phyloP scores from a whole-genome alignment of 805 yeast species.

The Schizosaccharomyces osmophilus region DNA sequence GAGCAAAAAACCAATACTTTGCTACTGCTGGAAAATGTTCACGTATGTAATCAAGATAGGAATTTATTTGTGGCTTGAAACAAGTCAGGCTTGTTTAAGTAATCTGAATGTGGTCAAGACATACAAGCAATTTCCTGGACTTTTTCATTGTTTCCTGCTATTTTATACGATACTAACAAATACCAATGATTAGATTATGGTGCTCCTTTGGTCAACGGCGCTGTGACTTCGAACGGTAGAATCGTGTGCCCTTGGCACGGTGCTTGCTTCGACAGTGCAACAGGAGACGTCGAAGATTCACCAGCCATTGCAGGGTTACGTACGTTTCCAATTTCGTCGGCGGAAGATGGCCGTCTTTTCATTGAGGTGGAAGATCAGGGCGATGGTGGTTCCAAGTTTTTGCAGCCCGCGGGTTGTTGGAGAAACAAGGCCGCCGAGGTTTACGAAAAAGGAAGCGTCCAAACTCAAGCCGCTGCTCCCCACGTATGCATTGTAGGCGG shows the following conservation, averaged over 20 bases:
- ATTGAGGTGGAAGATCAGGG: not conserved
- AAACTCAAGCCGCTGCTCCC: not conserved
- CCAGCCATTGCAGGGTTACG: constrained; percentile 3
- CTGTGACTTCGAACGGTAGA: not conserved
- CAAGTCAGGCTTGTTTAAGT: too few relatives aligned
- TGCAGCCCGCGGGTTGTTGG: not conserved
- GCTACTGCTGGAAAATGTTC: not conserved
- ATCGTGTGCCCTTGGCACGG: constrained; percentile 4
- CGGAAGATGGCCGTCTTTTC: constrained; percentile 1
- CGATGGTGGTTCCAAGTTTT: not conserved
- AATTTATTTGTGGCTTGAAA: not conserved
- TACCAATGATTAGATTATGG: constrained; percentile 1
- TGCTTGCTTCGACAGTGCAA: constrained; percentile 2
- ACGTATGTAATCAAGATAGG: not conserved
- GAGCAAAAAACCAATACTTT: not conserved
- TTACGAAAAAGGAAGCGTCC: not conserved
- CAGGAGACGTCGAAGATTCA: constrained; percentile 4
- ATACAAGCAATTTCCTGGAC: too few relatives aligned
- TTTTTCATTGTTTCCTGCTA: not conserved
- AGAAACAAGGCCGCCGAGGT: not conserved
- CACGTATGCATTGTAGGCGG: constrained; percentile 2
- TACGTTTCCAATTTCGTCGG: not conserved
- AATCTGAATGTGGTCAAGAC: too few relatives aligned
- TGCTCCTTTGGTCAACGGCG: constrained; percentile 4
- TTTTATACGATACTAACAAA: not conserved